These are phyloP conservation scores for Starmerella asiatica DNA, from an alignment of 805 yeast genomes.

Conservation along the genomic window DNA sequence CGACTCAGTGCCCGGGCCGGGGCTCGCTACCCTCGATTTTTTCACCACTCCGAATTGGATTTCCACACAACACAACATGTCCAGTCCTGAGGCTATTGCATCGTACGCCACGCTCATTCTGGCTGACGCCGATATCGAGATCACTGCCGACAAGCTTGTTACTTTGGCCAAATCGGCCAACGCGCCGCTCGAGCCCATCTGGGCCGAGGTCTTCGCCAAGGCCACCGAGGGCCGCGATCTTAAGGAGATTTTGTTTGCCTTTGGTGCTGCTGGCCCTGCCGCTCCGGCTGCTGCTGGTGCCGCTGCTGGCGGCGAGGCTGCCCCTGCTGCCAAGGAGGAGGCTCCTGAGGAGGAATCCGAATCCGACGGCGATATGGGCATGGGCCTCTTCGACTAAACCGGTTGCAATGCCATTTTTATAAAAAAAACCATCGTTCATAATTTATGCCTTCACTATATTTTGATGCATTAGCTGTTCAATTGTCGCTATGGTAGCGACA, in stretches of 20 bases:
- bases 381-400: slow-evolving; percentile 94
- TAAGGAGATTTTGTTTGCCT: slow-evolving; percentile 56
- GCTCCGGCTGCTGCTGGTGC: slow-evolving; percentile 96
- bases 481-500: no score
- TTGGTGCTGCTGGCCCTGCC: slow-evolving; percentile 68
- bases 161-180: slow-evolving; percentile 59
- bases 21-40: neutral
- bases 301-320: slow-evolving; percentile 45
- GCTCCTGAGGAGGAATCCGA: slow-evolving; percentile 49
- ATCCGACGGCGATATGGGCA: slow-evolving; percentile 73
- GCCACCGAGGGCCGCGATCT: slow-evolving; percentile 75
- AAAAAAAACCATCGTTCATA: slow-evolving; percentile 4
- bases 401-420: neutral
- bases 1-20: neutral
- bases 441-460: slow-evolving; percentile 5
- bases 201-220: slow-evolving; percentile 77
- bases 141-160: slow-evolving; percentile 65
- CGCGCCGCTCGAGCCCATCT: slow-evolving; percentile 45
- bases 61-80: slow-evolving; percentile 37
- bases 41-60: slow-evolving; percentile 2
- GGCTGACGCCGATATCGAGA: slow-evolving; percentile 83
- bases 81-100: slow-evolving; percentile 69
- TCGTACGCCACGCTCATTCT: slow-evolving; percentile 91
- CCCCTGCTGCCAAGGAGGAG: slow-evolving; percentile 60
- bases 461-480: neutral